phyloP scores from a whole-genome alignment of 1,139 yeast species.

The Lodderomyces oxycetoniae region DNA sequence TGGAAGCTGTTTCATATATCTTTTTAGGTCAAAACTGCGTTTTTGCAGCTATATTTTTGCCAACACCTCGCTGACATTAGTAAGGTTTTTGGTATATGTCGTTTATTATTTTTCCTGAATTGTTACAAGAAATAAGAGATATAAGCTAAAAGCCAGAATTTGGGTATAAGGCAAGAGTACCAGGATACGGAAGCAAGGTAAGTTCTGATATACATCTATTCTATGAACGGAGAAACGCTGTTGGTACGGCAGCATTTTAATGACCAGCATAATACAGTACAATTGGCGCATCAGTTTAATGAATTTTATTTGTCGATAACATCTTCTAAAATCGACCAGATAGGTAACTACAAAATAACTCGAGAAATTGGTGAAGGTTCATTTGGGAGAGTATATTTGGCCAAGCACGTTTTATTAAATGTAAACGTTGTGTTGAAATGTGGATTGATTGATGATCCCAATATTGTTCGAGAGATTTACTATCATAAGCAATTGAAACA shows the following conservation, averaged over 20 bases:
- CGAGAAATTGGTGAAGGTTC: conserved; percentile 84
- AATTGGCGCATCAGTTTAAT: conserved; percentile 61
- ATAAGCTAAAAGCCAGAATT: too few species aligned
- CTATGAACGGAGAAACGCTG: too few species aligned
- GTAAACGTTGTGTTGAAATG: conserved; percentile 81
- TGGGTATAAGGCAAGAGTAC: too few species aligned
- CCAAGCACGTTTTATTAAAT: conserved; percentile 67
- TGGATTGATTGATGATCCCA: conserved; percentile 78
- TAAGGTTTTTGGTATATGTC: too few species aligned
- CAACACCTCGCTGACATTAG: too few species aligned
- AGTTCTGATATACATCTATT: too few species aligned
- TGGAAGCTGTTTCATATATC: too few species aligned
- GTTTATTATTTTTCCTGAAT: too few species aligned
- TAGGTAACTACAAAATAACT: conserved; percentile 73
- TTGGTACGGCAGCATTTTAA: conserved; percentile 2
- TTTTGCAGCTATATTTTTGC: too few species aligned
- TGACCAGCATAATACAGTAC: conserved; percentile 28
- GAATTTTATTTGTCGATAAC: conserved; percentile 55
- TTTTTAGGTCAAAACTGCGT: too few species aligned
- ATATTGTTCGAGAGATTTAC: conserved; percentile 86
- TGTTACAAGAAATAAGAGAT: too few species aligned
- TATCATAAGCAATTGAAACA: conserved; percentile 83
- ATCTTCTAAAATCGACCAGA: conserved; percentile 48
- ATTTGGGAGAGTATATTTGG: conserved; percentile 87
- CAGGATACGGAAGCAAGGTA: too few species aligned